Evolutionary conservation across 331 rosid species (phyloP).

Genomic region (Malus hybrid): DNA sequence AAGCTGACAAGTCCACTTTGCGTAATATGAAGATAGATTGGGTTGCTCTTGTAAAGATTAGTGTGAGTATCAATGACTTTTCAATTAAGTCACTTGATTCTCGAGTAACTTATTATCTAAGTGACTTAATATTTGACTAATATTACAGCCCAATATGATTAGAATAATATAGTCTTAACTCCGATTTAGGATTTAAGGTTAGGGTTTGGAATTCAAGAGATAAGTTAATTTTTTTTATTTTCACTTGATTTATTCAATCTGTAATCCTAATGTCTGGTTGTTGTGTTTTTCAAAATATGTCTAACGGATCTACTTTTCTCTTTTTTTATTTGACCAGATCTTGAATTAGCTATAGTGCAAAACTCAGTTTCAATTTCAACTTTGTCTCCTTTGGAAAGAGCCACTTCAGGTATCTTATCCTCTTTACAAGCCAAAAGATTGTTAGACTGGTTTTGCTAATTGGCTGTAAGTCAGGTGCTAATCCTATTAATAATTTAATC

Average conservation of each 20-base stretch:
- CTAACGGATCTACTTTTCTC: not conserved
- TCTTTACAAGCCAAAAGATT: not conserved
- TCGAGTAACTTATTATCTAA: too few relatives aligned
- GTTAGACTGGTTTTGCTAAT: not conserved
- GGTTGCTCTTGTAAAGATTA: not conserved
- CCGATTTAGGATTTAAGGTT: too few relatives aligned
- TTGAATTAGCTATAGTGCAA: not conserved
- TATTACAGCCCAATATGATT: too few relatives aligned
- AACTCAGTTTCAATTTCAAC: not conserved
- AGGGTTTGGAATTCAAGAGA: too few relatives aligned
- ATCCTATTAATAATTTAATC: conserved; percentile 18
- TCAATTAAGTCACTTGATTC: too few relatives aligned
- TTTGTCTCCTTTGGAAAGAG: conserved; percentile 5
- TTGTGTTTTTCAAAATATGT: too few relatives aligned
- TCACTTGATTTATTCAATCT: too few relatives aligned
- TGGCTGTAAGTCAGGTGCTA: conserved; percentile 23
- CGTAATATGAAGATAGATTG: not conserved
- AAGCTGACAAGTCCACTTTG: conserved; percentile 2
- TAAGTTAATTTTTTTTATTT: too few relatives aligned
- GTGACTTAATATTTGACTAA: too few relatives aligned
- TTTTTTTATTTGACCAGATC: not conserved
- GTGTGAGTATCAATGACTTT: too few relatives aligned
- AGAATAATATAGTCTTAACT: too few relatives aligned
- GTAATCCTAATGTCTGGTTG: too few relatives aligned
- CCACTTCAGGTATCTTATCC: conserved; percentile 29